A percentile compares a stretch with the other conserved stretches of the same genome.
Evolutionary conservation across 306 rosid species (phyloP).

Genomic region (Rosa multiflora): DNA sequence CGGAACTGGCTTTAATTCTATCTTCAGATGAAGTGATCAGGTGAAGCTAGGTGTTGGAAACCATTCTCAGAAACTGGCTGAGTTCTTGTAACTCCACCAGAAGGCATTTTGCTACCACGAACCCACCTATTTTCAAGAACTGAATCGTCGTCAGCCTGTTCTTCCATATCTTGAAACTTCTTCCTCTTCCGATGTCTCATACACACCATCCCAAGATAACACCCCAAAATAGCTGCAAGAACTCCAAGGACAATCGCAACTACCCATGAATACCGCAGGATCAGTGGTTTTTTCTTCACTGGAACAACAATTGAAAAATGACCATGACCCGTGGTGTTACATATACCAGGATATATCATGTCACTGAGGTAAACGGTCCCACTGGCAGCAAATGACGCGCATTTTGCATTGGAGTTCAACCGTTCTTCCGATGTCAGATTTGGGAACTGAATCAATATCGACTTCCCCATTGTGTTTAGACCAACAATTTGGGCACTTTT

Average conservation of each 20-base stretch:
- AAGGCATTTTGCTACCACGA: conserved; percentile 70
- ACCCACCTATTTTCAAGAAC: conserved; percentile 75
- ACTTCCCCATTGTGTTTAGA: conserved; percentile 57
- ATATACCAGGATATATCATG: conserved; percentile 47
- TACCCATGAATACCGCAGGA: conserved; percentile 50
- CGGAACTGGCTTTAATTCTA: background rate
- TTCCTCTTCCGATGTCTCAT: conserved; percentile 46
- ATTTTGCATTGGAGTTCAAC: conserved; percentile 38
- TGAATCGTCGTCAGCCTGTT: conserved; percentile 64
- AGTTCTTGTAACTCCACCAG: conserved; percentile 74
- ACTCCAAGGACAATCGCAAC: conserved; percentile 53
- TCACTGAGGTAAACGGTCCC: conserved; percentile 50
- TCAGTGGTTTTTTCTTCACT: conserved; percentile 30
- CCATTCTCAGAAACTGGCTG: conserved; percentile 61
- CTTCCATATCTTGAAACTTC: conserved; percentile 67
- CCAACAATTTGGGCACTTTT: conserved; percentile 41
- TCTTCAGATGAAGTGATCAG: conserved; percentile 1
- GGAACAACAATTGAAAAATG: conserved; percentile 63
- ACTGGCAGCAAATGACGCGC: conserved; percentile 50
- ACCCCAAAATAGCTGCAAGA: conserved; percentile 31
- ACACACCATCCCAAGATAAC: conserved; percentile 46
- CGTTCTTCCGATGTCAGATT: conserved; percentile 26
- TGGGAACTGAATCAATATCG: conserved; percentile 53
- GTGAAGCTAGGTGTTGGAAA: conserved; percentile 6
- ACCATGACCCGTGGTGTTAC: conserved; percentile 56